Percentiles rank a stretch among this genome's conserved stretches.
phyloP scores from a whole-genome alignment of 1,139 yeast species.

The Sugiyamaella castrensis region DNA sequence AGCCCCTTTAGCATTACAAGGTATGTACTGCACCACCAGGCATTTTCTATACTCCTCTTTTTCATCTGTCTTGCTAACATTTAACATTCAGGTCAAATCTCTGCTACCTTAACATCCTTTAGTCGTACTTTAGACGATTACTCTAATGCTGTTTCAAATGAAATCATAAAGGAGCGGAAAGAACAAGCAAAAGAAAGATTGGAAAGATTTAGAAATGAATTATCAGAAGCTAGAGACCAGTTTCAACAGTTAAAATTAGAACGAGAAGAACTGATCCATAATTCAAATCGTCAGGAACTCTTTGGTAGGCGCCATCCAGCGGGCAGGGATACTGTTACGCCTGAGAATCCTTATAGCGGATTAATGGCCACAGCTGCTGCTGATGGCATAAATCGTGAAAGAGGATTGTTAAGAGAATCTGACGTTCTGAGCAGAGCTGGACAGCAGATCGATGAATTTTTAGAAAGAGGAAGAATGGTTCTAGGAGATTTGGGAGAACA shows the following conservation, averaged over 20 bases:
- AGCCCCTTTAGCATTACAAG: slow-evolving; percentile 73
- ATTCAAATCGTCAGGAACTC: slow-evolving; percentile 55
- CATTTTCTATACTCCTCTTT: background rate
- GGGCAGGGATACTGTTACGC: slow-evolving; percentile 29
- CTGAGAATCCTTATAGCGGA: slow-evolving; percentile 61
- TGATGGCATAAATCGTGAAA: slow-evolving; percentile 41
- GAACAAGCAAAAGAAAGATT: slow-evolving; percentile 65
- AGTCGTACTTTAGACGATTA: slow-evolving; percentile 77
- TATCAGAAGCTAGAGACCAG: slow-evolving; percentile 52
- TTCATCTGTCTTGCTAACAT: slow-evolving; percentile 2
- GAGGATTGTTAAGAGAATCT: slow-evolving; percentile 68
- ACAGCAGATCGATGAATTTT: slow-evolving; percentile 79
- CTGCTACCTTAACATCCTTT: slow-evolving; percentile 76
- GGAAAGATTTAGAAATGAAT: slow-evolving; percentile 57
- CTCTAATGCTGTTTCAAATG: slow-evolving; percentile 60
- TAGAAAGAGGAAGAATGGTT: slow-evolving; percentile 85
- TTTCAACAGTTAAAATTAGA: slow-evolving; percentile 61
- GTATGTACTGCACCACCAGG: slow-evolving; percentile 28
- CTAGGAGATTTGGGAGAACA: slow-evolving; percentile 86
- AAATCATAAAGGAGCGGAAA: slow-evolving; percentile 52
- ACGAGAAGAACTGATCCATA: slow-evolving; percentile 55
- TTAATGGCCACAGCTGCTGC: slow-evolving; percentile 5
- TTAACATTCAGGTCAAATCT: slow-evolving; percentile 55
- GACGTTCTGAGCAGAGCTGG: slow-evolving; percentile 67
- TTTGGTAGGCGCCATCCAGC: slow-evolving; percentile 50